phyloP scores from a whole-genome alignment of 31 red algal species.

The Asparagopsis taxiformis region DNA sequence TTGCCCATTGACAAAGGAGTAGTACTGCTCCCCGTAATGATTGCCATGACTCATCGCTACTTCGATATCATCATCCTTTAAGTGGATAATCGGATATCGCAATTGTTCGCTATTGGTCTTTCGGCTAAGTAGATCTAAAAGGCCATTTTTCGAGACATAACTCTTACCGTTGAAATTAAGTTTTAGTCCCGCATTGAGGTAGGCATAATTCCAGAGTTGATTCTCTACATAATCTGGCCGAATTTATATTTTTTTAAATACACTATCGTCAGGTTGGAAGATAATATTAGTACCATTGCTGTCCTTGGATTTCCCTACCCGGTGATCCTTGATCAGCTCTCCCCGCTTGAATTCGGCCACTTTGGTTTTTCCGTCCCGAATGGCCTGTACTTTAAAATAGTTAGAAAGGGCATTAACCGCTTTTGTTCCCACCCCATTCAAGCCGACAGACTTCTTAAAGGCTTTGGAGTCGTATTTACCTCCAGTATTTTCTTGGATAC shows the following conservation, averaged over 20 bases:
- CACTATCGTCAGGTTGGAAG: slow-evolving; percentile 1
- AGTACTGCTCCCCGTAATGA: slow-evolving; percentile 11
- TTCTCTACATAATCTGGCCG: slow-evolving; percentile 15
- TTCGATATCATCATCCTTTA: slow-evolving; percentile 12
- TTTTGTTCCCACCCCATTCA: slow-evolving; percentile 28
- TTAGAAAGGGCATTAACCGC: slow-evolving; percentile 27
- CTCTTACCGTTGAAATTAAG: slow-evolving; percentile 19
- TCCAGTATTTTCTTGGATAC: slow-evolving; percentile 24
- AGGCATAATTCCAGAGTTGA: slow-evolving; percentile 22
- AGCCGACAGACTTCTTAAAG: slow-evolving; percentile 23
- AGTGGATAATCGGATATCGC: slow-evolving; percentile 16
- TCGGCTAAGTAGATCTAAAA: slow-evolving; percentile 15
- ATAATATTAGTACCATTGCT: slow-evolving; percentile 13
- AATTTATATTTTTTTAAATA: slow-evolving; percentile 18
- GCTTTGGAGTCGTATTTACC: slow-evolving; percentile 21
- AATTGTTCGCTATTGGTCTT: slow-evolving; percentile 2
- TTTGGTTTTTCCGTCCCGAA: slow-evolving; percentile 11
- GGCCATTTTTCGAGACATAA: slow-evolving; percentile 11
- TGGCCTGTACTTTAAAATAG: slow-evolving; percentile 7
- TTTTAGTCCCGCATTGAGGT: slow-evolving; percentile 11
- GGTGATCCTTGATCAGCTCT: background rate
- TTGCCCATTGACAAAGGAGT: slow-evolving; percentile 32
- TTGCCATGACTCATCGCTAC: slow-evolving; percentile 6
- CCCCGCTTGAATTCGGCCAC: slow-evolving; percentile 6
- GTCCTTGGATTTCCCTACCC: background rate